Conservation (phyloP, 2,329 filamentous ascomycete genomes). For the Emergomyces africanus region DNA sequence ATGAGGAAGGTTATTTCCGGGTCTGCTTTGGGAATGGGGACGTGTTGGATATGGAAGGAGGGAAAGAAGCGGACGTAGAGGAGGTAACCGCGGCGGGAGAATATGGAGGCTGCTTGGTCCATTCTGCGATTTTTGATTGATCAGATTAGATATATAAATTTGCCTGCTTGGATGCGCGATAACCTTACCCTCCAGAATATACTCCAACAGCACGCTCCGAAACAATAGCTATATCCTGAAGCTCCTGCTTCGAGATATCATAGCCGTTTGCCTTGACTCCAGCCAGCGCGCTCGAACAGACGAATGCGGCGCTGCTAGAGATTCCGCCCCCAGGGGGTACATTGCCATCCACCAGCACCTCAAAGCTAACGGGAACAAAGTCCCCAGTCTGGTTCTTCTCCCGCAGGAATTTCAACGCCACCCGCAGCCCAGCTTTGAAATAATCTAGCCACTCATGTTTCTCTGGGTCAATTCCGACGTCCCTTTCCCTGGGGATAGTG, state of each 20-base stretch:
- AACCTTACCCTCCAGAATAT: slow-evolving; percentile 74
- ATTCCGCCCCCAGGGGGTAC: slow-evolving; percentile 87
- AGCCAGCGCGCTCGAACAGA: slow-evolving; percentile 77
- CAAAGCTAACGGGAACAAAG: slow-evolving; percentile 64
- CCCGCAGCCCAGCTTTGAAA: slow-evolving; percentile 83
- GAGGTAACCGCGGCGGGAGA: slow-evolving; percentile 73
- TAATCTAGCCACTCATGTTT: slow-evolving; percentile 96
- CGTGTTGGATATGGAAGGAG: slow-evolving; percentile 58
- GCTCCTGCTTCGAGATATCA: slow-evolving; percentile 74
- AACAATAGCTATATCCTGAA: slow-evolving; percentile 87
- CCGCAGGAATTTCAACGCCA: slow-evolving; percentile 64
- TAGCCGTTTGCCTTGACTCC: slow-evolving; percentile 78
- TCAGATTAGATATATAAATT: slow-evolving; percentile 7
- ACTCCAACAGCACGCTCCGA: slow-evolving; percentile 91
- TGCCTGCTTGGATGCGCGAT: neutral
- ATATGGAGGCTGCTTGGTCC: slow-evolving; percentile 95
- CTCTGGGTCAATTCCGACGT: slow-evolving; percentile 70
- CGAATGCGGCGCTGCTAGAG: slow-evolving; percentile 87
- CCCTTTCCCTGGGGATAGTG: slow-evolving; percentile 47
- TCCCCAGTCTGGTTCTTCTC: slow-evolving; percentile 42
- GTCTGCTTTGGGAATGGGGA: slow-evolving; percentile 67
- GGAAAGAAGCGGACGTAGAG: slow-evolving; percentile 86
- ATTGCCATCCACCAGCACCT: slow-evolving; percentile 79
- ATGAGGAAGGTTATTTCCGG: slow-evolving; percentile 86
- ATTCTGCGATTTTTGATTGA: slow-evolving; percentile 45